phyloP scores from a whole-genome alignment of 2,329 filamentous ascomycete genomes.

The Arachnomyces sp. region DNA sequence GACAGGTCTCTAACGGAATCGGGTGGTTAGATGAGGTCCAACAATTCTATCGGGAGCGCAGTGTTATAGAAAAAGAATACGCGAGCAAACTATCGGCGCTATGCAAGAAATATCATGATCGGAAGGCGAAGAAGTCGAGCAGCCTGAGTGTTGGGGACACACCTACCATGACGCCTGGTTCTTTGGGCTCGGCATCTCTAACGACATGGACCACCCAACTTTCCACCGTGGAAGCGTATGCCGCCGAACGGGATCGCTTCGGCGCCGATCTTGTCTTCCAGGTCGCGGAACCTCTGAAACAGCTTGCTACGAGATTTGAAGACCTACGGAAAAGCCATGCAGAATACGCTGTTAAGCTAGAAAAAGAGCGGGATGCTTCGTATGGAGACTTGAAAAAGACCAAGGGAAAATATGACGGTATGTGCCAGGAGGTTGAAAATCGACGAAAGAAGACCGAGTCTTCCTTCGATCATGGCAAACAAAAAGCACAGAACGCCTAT shows the following conservation, averaged over 20 bases:
- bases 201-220: constrained; percentile 96
- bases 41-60: constrained; percentile 91
- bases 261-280: constrained; percentile 67
- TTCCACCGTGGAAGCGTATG: constrained; percentile 77
- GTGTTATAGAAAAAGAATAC: constrained; percentile 94
- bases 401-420: constrained; percentile 86
- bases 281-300: constrained; percentile 79
- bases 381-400: constrained; percentile 81
- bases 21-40: constrained; percentile 95
- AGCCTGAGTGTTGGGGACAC: constrained; percentile 87
- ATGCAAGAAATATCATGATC: constrained; percentile 95
- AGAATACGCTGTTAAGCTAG: constrained; percentile 80
- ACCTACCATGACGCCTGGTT: constrained; percentile 86
- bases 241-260: constrained; percentile 80
- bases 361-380: constrained; percentile 76
- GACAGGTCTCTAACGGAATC: constrained; percentile 70
- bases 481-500: constrained; percentile 83
- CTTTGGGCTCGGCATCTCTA: constrained; percentile 88
- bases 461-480: constrained; percentile 76
- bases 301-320: constrained; percentile 66
- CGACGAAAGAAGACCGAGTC: constrained; percentile 91
- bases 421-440: constrained; percentile 90
- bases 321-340: constrained; percentile 85
- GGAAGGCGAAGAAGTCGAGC: constrained; percentile 84
- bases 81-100: constrained; percentile 75